Conservation (phyloP, 495 filamentous ascomycete genomes). For the Articulospora tetracladia region DNA sequence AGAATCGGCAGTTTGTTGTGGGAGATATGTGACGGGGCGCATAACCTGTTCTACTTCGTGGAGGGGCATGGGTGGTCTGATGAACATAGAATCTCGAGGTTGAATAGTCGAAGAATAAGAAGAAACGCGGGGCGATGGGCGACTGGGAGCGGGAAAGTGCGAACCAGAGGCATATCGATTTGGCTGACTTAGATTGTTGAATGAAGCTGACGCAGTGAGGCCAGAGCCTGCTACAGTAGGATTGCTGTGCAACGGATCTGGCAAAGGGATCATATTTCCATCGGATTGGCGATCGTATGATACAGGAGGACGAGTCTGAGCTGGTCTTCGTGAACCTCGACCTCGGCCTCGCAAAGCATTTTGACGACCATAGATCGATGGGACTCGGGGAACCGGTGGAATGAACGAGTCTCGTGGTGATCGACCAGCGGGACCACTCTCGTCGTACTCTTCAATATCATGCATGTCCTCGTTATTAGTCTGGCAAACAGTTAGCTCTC, state of each 20-base stretch:
- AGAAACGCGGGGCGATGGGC: neutral
- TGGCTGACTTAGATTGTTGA: constrained; percentile 5
- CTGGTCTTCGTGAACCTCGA: neutral
- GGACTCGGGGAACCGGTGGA: neutral
- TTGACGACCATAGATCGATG: neutral
- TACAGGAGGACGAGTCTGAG: neutral
- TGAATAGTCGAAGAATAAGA: neutral
- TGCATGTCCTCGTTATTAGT: neutral
- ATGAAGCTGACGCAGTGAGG: constrained; percentile 8
- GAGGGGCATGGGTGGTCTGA: neutral
- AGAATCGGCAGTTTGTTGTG: neutral
- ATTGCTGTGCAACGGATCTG: neutral
- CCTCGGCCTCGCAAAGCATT: neutral
- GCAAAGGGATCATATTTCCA: neutral
- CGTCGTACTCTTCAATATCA: neutral
- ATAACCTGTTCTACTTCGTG: neutral
- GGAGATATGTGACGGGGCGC: neutral
- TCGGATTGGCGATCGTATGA: neutral
- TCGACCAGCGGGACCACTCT: neutral
- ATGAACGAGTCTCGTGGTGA: neutral
- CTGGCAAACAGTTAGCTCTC: neutral
- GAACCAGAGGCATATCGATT: neutral
- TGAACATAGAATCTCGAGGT: neutral
- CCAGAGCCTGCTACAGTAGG: constrained; percentile 10
- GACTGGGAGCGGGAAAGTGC: neutral